Percentiles rank a stretch among this genome's conserved stretches.
phyloP scores from a whole-genome alignment of 768 basidiomycete species.

The Auricularia cornea region DNA sequence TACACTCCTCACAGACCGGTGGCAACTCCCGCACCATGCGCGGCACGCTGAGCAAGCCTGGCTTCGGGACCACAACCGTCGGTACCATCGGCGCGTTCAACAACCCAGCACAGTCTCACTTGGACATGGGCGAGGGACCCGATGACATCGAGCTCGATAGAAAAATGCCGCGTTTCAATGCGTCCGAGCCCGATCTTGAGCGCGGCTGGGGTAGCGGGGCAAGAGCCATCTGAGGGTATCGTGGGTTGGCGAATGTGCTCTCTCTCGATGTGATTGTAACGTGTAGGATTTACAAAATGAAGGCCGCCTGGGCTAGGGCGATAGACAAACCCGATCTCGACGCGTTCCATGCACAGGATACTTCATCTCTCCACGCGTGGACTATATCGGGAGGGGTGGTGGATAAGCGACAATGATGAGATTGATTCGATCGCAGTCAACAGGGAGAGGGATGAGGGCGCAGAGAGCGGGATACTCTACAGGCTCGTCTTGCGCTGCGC shows the following conservation, averaged over 20 bases:
- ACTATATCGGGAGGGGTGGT: too few species aligned
- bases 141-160: not conserved
- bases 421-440: too few species aligned
- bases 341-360: too few species aligned
- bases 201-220: not conserved
- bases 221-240: not conserved
- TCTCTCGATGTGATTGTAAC: not conserved
- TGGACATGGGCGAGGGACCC: not conserved
- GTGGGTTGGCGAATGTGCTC: too few species aligned
- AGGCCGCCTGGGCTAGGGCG: too few species aligned
- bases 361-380: too few species aligned
- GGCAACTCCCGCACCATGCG: not conserved
- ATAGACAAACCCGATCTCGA: too few species aligned
- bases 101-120: not conserved
- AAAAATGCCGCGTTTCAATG: not conserved
- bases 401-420: too few species aligned
- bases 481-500: too few species aligned
- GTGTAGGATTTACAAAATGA: too few species aligned
- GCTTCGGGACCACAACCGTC: not conserved
- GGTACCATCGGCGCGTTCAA: not conserved
- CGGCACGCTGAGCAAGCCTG: not conserved
- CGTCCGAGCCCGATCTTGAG: not conserved
- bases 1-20: not conserved
- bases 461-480: too few species aligned
- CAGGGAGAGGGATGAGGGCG: too few species aligned